Evolutionary conservation across 2,329 filamentous ascomycete species (phyloP), one percentile per base, ranked within the genome.

Genomic region (Hypoxylon sp.): DNA sequence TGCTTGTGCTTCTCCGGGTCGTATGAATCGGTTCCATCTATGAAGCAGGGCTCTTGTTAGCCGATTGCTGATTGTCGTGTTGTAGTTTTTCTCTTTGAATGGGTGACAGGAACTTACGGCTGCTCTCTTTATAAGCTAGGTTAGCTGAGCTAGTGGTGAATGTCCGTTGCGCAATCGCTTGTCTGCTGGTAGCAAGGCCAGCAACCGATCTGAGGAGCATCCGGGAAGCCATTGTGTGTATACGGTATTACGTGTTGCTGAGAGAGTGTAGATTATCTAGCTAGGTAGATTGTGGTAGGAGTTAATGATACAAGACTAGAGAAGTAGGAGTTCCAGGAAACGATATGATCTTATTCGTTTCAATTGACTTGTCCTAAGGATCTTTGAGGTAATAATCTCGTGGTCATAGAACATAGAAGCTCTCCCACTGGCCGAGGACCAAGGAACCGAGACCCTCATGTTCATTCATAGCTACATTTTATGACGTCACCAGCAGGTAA

Each of bases 1-100:
- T 86, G 79, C 81, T 91, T 90, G 81, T 90, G 88, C 76, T 82
- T 86, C 67, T 90, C 76, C 2, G 75, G 73, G 64, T 78, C 86
- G 74, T 82, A 80, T 0, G 42, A 11, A 2, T 69, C 66, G 14
- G 53, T 14, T 2, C 47, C 61, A 24, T 66, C 69, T 71, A 5
- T 9, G 8, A 50, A 2, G 11, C 14, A 51, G 24, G 22, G 14
- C 4, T 33, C 1, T 17, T 17, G 61, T 66, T 57, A 65, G 65
- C 44, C 9, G 13, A 33, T 44, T 52, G 5, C 5, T 22, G 5
- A 13, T 24, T 26, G 47, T 50, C 29, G 13, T 9, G n/a, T 61
- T 22, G 26, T 42, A 19, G 10, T 80, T 79, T 70, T 85, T 81
- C 19, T 79, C 70, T 79, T 69, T 78, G 5, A n/a, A 37, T 24